Conservation (phyloP, 345 rosid genomes). For the Sonneratia caseolaris region DNA sequence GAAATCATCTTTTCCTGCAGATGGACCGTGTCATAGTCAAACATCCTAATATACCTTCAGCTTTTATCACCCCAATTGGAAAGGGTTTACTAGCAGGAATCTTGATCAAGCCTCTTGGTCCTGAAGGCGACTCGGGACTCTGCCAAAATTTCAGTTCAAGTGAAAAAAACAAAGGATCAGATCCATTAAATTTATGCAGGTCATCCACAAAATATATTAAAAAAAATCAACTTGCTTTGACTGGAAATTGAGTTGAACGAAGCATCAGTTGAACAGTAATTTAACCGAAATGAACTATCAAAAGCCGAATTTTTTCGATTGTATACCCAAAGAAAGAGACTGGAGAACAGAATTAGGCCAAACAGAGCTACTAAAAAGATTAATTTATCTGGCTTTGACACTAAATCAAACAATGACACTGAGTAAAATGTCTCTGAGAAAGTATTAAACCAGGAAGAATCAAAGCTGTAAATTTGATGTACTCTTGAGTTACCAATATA, state of each 20-base stretch:
- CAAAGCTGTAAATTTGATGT: neutral
- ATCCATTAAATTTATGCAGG: neutral
- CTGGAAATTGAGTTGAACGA: neutral
- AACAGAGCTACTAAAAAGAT: neutral
- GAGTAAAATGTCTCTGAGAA: neutral
- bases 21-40: neutral
- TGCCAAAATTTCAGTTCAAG: constrained; percentile 15
- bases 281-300: neutral
- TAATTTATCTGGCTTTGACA: neutral
- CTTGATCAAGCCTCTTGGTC: constrained; percentile 76
- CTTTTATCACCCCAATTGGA: constrained; percentile 50
- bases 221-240: neutral
- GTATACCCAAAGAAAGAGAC: neutral
- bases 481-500: constrained; percentile 43
- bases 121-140: constrained; percentile 80
- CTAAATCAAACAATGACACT: neutral
- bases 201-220: neutral
- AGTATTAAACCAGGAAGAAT: neutral
- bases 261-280: neutral
- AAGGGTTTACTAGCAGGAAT: constrained; percentile 39
- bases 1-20: neutral
- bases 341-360: neutral
- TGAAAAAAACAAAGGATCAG: neutral
- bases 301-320: neutral
- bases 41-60: constrained; percentile 35